These are phyloP conservation scores for Colletotrichum sp. DNA, from an alignment of 2,329 filamentous ascomycete genomes.

Conservation along the genomic window DNA sequence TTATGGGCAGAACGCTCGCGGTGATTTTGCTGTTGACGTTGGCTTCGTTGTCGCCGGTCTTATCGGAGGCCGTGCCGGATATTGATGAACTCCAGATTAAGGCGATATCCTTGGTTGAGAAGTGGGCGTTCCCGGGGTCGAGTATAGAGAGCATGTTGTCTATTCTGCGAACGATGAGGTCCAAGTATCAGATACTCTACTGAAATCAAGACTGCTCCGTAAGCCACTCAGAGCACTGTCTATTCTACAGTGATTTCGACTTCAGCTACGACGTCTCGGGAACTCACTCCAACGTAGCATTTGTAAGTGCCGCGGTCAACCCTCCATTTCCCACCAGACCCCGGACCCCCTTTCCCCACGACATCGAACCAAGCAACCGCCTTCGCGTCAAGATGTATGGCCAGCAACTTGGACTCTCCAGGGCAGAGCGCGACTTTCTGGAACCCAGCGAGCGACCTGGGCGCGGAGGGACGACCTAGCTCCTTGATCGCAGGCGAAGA, in stretches of 20 bases:
- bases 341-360: not conserved
- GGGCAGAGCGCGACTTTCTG: slow-evolving; percentile 4
- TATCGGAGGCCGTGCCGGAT: slow-evolving; percentile 5
- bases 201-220: not conserved
- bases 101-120: slow-evolving; percentile 4
- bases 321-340: slow-evolving; percentile 14
- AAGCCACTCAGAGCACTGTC: not conserved
- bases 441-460: slow-evolving; percentile 16
- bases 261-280: not conserved
- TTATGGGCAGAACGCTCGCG: not conserved
- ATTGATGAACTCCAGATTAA: slow-evolving; percentile 11
- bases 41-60: slow-evolving; percentile 20
- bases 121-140: slow-evolving; percentile 19
- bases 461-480: not conserved
- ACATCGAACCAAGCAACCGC: slow-evolving; percentile 20
- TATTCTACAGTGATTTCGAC: not conserved
- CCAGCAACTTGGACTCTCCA: not conserved
- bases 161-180: not conserved
- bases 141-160: slow-evolving; percentile 13
- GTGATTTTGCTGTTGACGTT: slow-evolving; percentile 18
- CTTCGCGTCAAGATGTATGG: not conserved
- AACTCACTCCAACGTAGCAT: slow-evolving; percentile 15
- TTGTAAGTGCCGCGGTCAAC: slow-evolving; percentile 19
- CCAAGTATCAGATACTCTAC: not conserved
- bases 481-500: slow-evolving; percentile 38